These are phyloP conservation scores for Kalmusia sp. DNA, from an alignment of 2,329 filamentous ascomycete genomes.

Conservation along the genomic window DNA sequence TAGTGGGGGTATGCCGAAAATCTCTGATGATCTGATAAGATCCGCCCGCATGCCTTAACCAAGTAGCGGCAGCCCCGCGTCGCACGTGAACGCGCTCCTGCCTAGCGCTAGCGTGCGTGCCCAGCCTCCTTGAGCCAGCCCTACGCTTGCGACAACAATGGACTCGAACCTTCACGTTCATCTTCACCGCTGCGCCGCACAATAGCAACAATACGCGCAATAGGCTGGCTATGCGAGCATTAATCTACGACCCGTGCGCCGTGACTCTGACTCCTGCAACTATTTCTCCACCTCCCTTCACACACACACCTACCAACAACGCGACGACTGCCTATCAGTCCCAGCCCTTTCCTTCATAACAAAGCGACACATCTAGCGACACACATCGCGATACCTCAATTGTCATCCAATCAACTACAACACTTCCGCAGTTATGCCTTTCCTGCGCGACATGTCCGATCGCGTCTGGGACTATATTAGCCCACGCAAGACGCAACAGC, in stretches of 20 bases:
- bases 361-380: slow-evolving; percentile 1
- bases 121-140: slow-evolving; percentile 7
- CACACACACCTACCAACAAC: not conserved
- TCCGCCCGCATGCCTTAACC: slow-evolving; percentile 9
- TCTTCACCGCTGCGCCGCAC: slow-evolving; percentile 16
- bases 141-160: slow-evolving; percentile 25
- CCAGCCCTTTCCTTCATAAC: not conserved
- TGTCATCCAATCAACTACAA: not conserved
- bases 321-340: not conserved
- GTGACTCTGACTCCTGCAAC: slow-evolving; percentile 1
- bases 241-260: not conserved
- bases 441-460: slow-evolving; percentile 41
- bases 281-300: not conserved
- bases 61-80: slow-evolving; percentile 8
- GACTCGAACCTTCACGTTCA: slow-evolving; percentile 7
- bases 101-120: slow-evolving; percentile 20
- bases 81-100: slow-evolving; percentile 10
- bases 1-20: slow-evolving; percentile 15
- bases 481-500: slow-evolving; percentile 48
- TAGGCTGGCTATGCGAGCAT: not conserved
- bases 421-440: slow-evolving; percentile 30
- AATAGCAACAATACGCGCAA: not conserved
- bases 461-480: slow-evolving; percentile 52
- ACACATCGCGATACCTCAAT: not conserved
- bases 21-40: slow-evolving; percentile 37